A percentile compares a stretch with the other conserved stretches of the same genome.
Evolutionary conservation across 2,329 filamentous ascomycete species (phyloP).

Genomic region (Ophiocordyceps camponoti-saundersi): DNA sequence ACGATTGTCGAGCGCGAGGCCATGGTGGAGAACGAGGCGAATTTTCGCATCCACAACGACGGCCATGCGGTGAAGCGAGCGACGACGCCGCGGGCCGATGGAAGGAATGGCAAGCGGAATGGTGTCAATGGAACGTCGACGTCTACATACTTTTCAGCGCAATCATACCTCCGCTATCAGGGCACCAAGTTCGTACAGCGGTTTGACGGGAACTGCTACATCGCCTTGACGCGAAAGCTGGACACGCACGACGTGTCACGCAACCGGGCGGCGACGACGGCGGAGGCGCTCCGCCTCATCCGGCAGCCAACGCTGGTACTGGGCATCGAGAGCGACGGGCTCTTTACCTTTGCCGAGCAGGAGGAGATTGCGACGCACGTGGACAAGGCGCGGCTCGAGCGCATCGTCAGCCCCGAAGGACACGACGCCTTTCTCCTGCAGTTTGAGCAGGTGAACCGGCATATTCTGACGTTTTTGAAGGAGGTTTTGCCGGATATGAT

Average conservation of each 20-base stretch:
- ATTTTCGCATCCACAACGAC: slow-evolving; percentile 72
- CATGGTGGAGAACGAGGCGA: slow-evolving; percentile 41
- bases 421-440: slow-evolving; percentile 94
- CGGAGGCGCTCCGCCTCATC: slow-evolving; percentile 63
- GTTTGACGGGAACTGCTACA: slow-evolving; percentile 98
- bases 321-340: slow-evolving; percentile 85
- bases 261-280: slow-evolving; percentile 48
- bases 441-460: slow-evolving; percentile 89
- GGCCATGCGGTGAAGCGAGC: slow-evolving; percentile 49
- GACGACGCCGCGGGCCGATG: slow-evolving; percentile 10
- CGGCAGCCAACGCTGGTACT: slow-evolving; percentile 81
- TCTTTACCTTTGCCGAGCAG: slow-evolving; percentile 96
- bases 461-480: slow-evolving; percentile 69
- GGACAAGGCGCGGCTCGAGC: slow-evolving; percentile 58
- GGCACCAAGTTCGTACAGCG: slow-evolving; percentile 91
- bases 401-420: slow-evolving; percentile 85
- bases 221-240: slow-evolving; percentile 92
- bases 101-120: slow-evolving; percentile 23
- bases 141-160: slow-evolving; percentile 90
- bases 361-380: slow-evolving; percentile 76
- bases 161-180: slow-evolving; percentile 94
- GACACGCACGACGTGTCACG: slow-evolving; percentile 93
- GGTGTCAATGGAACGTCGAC: slow-evolving; percentile 48
- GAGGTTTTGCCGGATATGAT: slow-evolving; percentile 82
- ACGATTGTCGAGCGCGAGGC: slow-evolving; percentile 57